phyloP scores from a whole-genome alignment of 2,329 filamentous ascomycete genomes.

The Graphium sp. region DNA sequence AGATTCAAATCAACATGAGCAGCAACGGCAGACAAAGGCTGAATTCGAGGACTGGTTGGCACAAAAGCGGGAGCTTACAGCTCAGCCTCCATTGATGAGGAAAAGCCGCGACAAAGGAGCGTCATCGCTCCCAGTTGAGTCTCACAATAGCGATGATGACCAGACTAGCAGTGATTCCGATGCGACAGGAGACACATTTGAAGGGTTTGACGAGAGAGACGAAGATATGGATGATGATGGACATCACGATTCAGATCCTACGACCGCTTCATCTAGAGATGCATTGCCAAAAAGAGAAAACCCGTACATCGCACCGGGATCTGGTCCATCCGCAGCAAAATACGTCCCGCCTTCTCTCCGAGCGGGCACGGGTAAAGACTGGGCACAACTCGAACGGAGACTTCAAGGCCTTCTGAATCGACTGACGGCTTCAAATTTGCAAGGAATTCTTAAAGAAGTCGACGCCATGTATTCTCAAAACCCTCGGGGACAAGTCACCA shows the following conservation, averaged over 20 bases:
- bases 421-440: constrained; percentile 76
- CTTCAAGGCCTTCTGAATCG: constrained; percentile 83
- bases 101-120: constrained; percentile 19
- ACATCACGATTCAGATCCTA: constrained; percentile 15
- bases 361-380: constrained; percentile 40
- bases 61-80: constrained; percentile 11
- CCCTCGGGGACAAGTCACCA: constrained; percentile 76
- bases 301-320: constrained; percentile 64
- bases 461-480: constrained; percentile 72
- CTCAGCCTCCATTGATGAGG: constrained; percentile 7
- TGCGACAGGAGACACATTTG: constrained; percentile 9
- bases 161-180: constrained; percentile 12
- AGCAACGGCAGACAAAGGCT: constrained; percentile 42
- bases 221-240: constrained; percentile 11
- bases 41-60: constrained; percentile 45
- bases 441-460: constrained; percentile 68
- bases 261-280: neutral
- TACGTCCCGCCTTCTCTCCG: constrained; percentile 82
- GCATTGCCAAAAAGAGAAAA: constrained; percentile 50
- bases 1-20: too few species aligned
- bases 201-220: constrained; percentile 10
- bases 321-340: constrained; percentile 37
- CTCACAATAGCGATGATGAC: constrained; percentile 7
- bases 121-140: constrained; percentile 9
- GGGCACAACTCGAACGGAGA: constrained; percentile 59